Evolutionary conservation across 495 filamentous ascomycete genomes (phyloP).

Genomic region (Antarctomyces pellizariae): DNA sequence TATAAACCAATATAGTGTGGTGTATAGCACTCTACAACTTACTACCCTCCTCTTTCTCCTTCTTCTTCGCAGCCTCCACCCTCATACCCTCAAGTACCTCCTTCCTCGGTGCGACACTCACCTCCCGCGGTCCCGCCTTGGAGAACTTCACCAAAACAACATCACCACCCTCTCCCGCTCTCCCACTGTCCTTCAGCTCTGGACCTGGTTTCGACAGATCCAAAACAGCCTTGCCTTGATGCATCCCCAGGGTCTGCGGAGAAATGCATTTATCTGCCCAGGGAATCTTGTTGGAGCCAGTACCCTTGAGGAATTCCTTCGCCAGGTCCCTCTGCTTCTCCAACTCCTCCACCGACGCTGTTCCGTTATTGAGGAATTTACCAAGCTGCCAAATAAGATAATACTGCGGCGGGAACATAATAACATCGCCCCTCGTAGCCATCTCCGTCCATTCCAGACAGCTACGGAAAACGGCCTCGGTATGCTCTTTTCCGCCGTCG

Average conservation of each 20-base stretch:
- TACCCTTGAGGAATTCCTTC: constrained; percentile 25
- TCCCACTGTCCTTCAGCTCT: constrained; percentile 36
- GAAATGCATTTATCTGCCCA: constrained; percentile 67
- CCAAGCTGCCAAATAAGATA: constrained; percentile 48
- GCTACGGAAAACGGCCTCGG: constrained; percentile 52
- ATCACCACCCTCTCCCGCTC: constrained; percentile 46
- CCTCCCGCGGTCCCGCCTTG: constrained; percentile 28
- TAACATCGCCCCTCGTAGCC: constrained; percentile 37
- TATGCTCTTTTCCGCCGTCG: constrained; percentile 73
- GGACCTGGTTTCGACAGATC: constrained; percentile 45
- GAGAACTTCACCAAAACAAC: constrained; percentile 47
- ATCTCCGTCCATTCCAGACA: constrained; percentile 42
- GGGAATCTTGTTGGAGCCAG: constrained; percentile 21
- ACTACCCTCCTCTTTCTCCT: constrained; percentile 1
- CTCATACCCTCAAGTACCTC: constrained; percentile 22
- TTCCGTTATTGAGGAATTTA: constrained; percentile 27
- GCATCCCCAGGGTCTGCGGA: constrained; percentile 32
- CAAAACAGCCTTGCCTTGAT: constrained; percentile 36
- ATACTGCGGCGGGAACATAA: constrained; percentile 79
- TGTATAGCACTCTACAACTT: constrained; percentile 6
- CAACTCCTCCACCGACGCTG: constrained; percentile 19
- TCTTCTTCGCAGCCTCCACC: constrained; percentile 4
- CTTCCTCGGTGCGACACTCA: constrained; percentile 28
- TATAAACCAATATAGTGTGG: too few species aligned
- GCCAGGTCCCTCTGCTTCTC: constrained; percentile 30